Base-by-base conservation (phyloP, 2,329 filamentous ascomycete genomes). In the Fusarium mundagurra region DNA sequence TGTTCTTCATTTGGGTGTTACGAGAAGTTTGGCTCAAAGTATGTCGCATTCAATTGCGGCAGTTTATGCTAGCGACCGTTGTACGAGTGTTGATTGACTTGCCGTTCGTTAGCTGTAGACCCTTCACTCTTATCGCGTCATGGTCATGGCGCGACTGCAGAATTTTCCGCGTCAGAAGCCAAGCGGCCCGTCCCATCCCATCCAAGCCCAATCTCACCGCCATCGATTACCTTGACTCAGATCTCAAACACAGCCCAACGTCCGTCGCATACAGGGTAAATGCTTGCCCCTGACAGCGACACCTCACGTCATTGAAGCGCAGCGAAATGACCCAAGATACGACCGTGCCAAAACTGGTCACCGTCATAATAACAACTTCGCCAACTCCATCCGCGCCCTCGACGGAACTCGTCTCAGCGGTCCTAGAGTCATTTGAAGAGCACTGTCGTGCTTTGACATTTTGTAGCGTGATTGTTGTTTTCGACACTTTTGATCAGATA, bases 311-410 rank as follows among this genome's bases (percentile, higher is more conserved):
- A 45, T n/a, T 27, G 2, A n/a, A 22, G 3, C 14, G 7, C 24
- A 29, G 10, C 34, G 45, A 39, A 38, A 77, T 77, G 76, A 39
- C 64, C 17, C 59, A 61, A 18, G 27, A 62, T 24, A 14, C 27
- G 18, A 39, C 33, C 17, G 47, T 67, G 43, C 67, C 61, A n/a
- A 61, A 47, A 18, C 31, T 67, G 9, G 44, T 79, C 29, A 83
- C 81, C 2, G 75, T 82, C 24, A 84, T 89, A 54, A 84, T 90
- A 71, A 89, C 88, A 3, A 89, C 88, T 0, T 89, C 88, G 6
- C 84, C 88, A 1, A 89, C 88, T 0, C 88, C 88, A 0, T 89
- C 88, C 2, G 84, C 86, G 0, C 88, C 88, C 0, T 86, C 86
- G 0, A 87, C 87, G 0, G 87, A 88, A 22, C 84, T 90, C 1